Percentiles rank a stretch among this genome's conserved stretches.
phyloP scores from a whole-genome alignment of 2,329 filamentous ascomycete species.

The Knufia fluminis region DNA sequence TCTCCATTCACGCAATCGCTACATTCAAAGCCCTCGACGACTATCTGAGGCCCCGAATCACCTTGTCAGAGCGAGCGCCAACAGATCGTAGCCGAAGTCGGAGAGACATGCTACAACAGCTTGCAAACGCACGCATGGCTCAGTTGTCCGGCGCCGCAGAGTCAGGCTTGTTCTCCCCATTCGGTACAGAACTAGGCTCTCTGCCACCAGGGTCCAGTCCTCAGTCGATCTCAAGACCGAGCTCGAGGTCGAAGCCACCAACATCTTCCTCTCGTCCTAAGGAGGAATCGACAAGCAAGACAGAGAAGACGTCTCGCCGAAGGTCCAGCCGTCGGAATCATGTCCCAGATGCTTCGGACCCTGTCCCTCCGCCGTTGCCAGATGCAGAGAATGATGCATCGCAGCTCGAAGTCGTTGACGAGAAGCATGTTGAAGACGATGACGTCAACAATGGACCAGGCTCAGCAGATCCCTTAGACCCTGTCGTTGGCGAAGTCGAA shows the following conservation, averaged over 20 bases:
- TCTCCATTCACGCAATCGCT: constrained; percentile 95
- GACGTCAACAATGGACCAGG: constrained; percentile 47
- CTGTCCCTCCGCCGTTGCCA: constrained; percentile 34
- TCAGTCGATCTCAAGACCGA: constrained; percentile 35
- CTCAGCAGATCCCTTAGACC: constrained; percentile 56
- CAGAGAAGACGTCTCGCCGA: constrained; percentile 39
- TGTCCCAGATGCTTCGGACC: constrained; percentile 40
- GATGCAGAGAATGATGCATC: constrained; percentile 56
- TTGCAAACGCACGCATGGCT: constrained; percentile 58
- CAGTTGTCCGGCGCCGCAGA: constrained; percentile 34
- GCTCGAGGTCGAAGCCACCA: constrained; percentile 25
- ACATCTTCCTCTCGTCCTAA: constrained; percentile 27
- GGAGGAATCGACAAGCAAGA: constrained; percentile 15
- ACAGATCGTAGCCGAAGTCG: constrained; percentile 42
- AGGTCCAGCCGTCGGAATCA: constrained; percentile 53
- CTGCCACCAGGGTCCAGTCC: constrained; percentile 10
- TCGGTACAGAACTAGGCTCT: constrained; percentile 17
- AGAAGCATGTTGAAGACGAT: constrained; percentile 69
- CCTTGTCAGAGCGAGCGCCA: constrained; percentile 63
- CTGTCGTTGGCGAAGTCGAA: constrained; percentile 83
- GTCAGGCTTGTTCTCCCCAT: constrained; percentile 23
- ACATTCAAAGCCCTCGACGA: constrained; percentile 96
- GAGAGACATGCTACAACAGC: constrained; percentile 61
- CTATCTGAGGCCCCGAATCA: constrained; percentile 85
- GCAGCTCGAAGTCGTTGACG: constrained; percentile 84